phyloP scores from a whole-genome alignment of 192 early-diverging fungal genomes.

The Rhizophagus prolifer region DNA sequence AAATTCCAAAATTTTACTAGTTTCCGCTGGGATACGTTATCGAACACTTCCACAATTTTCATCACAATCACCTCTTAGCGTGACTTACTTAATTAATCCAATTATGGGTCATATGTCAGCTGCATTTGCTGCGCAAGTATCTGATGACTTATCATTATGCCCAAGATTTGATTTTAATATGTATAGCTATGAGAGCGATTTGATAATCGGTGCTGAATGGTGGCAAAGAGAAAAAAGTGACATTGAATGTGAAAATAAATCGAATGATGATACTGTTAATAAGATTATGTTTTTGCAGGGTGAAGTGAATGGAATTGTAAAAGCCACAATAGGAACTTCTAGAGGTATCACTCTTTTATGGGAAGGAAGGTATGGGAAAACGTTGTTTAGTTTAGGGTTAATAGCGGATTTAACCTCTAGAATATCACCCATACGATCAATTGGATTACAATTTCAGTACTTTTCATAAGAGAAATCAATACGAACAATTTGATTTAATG shows the following conservation, averaged over 20 bases:
- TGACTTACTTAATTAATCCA: conserved; percentile 82
- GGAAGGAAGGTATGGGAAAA: conserved; percentile 67
- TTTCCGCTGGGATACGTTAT: conserved; percentile 71
- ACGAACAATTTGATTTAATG: too few species aligned
- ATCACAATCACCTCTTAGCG: conserved; percentile 33
- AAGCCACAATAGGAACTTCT: conserved; percentile 35
- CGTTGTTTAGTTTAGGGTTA: conserved; percentile 67
- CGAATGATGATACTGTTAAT: conserved; percentile 31
- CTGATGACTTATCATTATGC: conserved; percentile 65
- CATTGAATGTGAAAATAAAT: not conserved
- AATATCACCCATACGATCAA: conserved; percentile 50
- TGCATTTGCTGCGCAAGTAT: conserved; percentile 79
- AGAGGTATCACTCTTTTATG: conserved; percentile 68
- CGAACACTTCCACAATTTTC: conserved; percentile 54
- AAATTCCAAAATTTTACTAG: conserved; percentile 25
- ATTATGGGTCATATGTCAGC: conserved; percentile 91
- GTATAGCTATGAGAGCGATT: conserved; percentile 88
- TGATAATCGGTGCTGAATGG: conserved; percentile 86
- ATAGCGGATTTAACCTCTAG: conserved; percentile 57
- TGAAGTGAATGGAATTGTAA: conserved; percentile 32
- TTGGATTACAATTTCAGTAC: conserved; percentile 59
- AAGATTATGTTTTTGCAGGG: conserved; percentile 24
- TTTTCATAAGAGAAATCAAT: conserved; percentile 43
- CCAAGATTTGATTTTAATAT: conserved; percentile 90
- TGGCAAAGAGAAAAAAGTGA: conserved; percentile 44